Evolutionary conservation across 2,329 filamentous ascomycete species (phyloP).

Genomic region (Alternaria arbusti): DNA sequence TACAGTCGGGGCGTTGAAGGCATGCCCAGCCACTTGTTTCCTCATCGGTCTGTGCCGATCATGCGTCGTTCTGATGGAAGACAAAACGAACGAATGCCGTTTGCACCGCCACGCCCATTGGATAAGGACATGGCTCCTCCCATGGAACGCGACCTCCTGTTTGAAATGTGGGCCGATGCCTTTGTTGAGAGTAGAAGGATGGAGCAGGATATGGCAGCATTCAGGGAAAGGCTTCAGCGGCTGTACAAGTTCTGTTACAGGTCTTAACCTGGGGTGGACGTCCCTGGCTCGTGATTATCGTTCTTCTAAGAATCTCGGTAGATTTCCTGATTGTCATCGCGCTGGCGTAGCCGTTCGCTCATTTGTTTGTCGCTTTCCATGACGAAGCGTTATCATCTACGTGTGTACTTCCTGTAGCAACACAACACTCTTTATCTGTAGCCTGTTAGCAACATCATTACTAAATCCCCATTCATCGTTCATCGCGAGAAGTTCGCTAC

Average conservation of each 20-base stretch:
- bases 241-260: not conserved
- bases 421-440: not conserved
- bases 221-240: not conserved
- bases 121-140: not conserved
- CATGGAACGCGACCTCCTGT: not conserved
- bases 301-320: not conserved
- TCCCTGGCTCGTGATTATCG: not conserved
- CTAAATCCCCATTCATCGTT: not conserved
- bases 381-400: not conserved
- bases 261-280: not conserved
- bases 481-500: not conserved
- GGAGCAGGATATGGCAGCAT: not conserved
- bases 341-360: not conserved
- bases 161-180: not conserved
- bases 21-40: not conserved
- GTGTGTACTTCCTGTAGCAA: not conserved
- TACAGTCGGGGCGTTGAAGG: not conserved
- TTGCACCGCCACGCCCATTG: not conserved
- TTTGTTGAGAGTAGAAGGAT: not conserved
- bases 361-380: not conserved
- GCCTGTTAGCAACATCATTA: not conserved
- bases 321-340: not conserved
- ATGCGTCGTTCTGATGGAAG: not conserved
- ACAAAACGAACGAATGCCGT: not conserved
- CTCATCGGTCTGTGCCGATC: not conserved